These are phyloP conservation scores for Lactarius tabidus DNA, from an alignment of 768 basidiomycete species.

Conservation along the genomic window DNA sequence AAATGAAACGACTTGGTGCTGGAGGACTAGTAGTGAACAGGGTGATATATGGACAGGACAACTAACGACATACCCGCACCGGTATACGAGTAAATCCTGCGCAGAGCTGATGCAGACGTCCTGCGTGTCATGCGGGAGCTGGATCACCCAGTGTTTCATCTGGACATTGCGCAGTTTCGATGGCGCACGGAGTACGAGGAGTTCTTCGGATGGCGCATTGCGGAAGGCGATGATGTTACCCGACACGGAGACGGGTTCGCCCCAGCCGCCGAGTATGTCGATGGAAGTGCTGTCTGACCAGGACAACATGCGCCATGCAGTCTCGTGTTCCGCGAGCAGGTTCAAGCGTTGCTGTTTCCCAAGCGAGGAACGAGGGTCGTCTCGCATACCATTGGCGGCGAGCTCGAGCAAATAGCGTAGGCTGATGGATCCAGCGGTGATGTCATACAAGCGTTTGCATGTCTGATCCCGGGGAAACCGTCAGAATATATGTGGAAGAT, in stretches of 20 bases:
- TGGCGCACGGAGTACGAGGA: conserved; percentile 11
- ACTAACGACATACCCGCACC: background rate
- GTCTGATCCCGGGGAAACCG: background rate
- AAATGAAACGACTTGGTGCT: conserved; percentile 10
- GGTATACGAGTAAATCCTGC: conserved; percentile 8
- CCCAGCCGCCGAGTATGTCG: conserved; percentile 1
- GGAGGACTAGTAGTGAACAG: background rate
- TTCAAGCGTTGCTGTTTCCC: conserved; percentile 9
- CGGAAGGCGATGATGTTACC: conserved; percentile 5
- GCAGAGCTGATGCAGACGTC: conserved; percentile 7
- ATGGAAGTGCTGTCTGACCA: background rate
- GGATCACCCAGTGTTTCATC: background rate
- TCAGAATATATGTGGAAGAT: background rate
- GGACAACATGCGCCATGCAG: conserved; percentile 4
- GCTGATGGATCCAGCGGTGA: conserved; percentile 4
- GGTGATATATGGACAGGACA: too few relatives aligned
- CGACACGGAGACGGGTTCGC: conserved; percentile 5
- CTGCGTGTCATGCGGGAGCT: background rate
- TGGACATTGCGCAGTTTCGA: conserved; percentile 12
- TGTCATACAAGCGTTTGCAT: background rate
- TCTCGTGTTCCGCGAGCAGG: conserved; percentile 2
- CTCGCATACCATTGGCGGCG: conserved; percentile 12
- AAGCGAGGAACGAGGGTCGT: background rate
- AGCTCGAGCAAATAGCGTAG: conserved; percentile 11
- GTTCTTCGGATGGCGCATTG: background rate